Evolutionary conservation across 352 stramenopile genomes (phyloP), one percentile per base, ranked within the genome.

Genomic region (Plasmopara halstedii): DNA sequence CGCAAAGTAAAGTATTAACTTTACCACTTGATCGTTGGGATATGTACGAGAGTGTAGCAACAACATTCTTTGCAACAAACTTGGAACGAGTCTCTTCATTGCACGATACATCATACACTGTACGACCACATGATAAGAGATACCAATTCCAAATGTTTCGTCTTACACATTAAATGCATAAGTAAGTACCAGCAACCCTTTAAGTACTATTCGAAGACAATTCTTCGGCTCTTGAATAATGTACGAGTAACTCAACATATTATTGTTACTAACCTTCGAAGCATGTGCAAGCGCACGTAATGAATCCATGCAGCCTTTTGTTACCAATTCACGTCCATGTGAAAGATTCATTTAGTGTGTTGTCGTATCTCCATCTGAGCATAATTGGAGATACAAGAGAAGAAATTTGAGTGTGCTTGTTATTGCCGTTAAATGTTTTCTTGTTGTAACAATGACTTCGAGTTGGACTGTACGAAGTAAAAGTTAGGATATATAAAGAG

Each of bases 191-290:
- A 90, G 31, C 3, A 88, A 32, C 0, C 80, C 78, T 60, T 89
- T 77, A 19, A 81, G 62, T n/a, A 92, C 75, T 67, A 92, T 88
- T 7, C 78, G 77, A 3, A 84, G 44, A 0, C 68, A 58, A 43
- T 85, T 87, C 0, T 62, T 58, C 2, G 49, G 37, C 20, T 89
- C 77, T 66, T 88, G 88, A 42, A 73, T 89, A 1, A 92, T n/a
- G n/a, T n/a, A n/a, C 25, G 11, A 26, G 29, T 89, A 80, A 60
- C 69, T 82, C 0, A 92, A 47, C 15, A 69, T 73, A 2, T 58
- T 63, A 8, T 56, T 76, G 9, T 88, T 71, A n/a, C 88, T 40
- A 18, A 61, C 61, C 4, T 47, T 47, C 1, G 60, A 54, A 1
- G 66, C 64, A 4, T 50, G 57, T 6, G 64, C 63, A 3, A 92